These are phyloP conservation scores for Crepidotus sp. DNA, from an alignment of 1,284 basidiomycete species.

Conservation along the genomic window DNA sequence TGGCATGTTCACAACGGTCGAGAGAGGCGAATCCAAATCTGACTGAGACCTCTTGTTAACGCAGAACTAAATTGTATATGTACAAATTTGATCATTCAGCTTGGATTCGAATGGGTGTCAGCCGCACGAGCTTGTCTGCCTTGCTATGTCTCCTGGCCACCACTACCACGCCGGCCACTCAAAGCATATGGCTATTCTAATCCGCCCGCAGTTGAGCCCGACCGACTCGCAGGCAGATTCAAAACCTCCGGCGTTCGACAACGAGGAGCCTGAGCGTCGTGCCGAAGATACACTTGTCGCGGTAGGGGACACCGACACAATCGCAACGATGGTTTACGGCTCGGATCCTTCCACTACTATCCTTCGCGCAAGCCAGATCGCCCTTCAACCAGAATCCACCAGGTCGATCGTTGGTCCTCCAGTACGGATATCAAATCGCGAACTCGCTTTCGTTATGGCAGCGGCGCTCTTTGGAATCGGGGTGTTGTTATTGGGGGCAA, in stretches of 20 bases:
- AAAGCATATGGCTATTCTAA: conserved; percentile 9
- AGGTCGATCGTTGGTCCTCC: conserved; percentile 13
- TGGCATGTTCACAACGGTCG: conserved; percentile 23
- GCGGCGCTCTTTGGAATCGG: conserved; percentile 13
- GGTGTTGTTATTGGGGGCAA: conserved; percentile 7
- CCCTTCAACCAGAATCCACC: conserved; percentile 11
- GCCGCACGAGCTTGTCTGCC: not conserved
- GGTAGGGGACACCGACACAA: conserved; percentile 11
- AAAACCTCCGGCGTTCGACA: not conserved
- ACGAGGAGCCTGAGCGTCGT: not conserved
- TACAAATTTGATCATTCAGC: not conserved
- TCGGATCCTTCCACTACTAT: conserved; percentile 5
- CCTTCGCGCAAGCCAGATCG: conserved; percentile 15
- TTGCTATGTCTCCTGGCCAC: conserved; percentile 9
- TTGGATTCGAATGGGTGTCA: not conserved
- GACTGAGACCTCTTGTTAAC: conserved; percentile 5
- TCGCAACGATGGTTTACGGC: conserved; percentile 6
- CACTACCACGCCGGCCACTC: conserved; percentile 3
- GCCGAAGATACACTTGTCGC: not conserved
- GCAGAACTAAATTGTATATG: not conserved
- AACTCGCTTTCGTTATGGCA: conserved; percentile 15
- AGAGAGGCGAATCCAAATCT: conserved; percentile 14
- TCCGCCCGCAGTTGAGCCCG: conserved; percentile 2
- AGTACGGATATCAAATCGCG: conserved; percentile 9
- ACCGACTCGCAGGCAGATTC: not conserved